Base-by-base conservation (phyloP, 2,329 filamentous ascomycete species). In the Scedosporium boydii region DNA sequence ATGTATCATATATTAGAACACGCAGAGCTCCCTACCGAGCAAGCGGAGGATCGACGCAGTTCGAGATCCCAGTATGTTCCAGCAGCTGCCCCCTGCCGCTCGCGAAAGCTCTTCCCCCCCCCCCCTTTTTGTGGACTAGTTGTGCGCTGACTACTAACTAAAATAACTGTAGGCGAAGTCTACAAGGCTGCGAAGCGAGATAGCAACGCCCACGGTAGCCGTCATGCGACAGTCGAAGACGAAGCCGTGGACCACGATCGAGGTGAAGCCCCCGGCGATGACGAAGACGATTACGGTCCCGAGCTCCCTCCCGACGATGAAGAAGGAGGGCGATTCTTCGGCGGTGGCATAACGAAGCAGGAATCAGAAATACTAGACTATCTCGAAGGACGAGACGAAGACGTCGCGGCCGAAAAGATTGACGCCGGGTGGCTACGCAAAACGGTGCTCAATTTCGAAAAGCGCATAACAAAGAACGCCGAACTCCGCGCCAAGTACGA, bases 301-400 rank as follows among this genome's bases (percentile, higher is more conserved):
- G 69, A 74, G 3, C 67, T 73, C 26, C 77, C 80, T 1, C 79
- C 81, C 10, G 71, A 70, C 3, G 72, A 66, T 18, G 91, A 96
- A 61, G 95, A 96, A 66, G 34, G 34, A 12, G 95, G 93, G 1
- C 87, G 95, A 10, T 99, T 99, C 78, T 99, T 97, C 69, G 95
- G 93, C 53, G 90, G 92, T 61, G 95, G 95, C 41, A 88, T 99
- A 68, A 91, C 88, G 27, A 82, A 87, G 63, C 83, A 91, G 67
- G 91, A 96, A 67, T 87, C 87, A 2, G 85, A 92, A 68, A 90
- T 95, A 21, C 82, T 99, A 70, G 90, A 98, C 74, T 98, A 89
- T 71, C 85, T 99, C 65, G 91, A 97, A 59, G 70, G 64, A 48
- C 66, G 69, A 70, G 75, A 74, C 21, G 73, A 72, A 27, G 73